Conservation (phyloP, 2,329 filamentous ascomycete species). For the Aureobasidium namibiae region DNA sequence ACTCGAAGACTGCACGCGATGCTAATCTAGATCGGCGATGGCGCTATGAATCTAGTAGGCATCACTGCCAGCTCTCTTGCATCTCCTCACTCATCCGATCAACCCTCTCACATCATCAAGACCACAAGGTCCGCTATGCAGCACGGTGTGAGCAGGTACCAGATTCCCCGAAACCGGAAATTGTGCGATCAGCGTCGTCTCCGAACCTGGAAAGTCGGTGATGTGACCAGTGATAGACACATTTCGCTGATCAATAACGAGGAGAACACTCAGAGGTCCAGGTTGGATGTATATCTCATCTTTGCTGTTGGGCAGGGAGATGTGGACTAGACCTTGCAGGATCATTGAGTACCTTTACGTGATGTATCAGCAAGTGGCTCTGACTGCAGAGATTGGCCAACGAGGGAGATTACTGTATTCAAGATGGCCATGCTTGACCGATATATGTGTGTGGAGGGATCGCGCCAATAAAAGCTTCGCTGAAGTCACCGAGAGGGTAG, state of each 20-base stretch:
- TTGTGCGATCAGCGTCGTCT: background rate
- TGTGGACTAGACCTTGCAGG: background rate
- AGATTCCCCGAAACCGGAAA: background rate
- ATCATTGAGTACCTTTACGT: background rate
- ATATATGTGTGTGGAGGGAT: conserved; percentile 2
- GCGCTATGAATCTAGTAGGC: too few species aligned
- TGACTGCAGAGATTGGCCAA: background rate
- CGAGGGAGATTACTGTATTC: background rate
- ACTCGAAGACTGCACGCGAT: too few species aligned
- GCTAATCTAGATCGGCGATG: too few species aligned
- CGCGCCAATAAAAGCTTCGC: conserved; percentile 1
- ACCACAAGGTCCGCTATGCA: background rate
- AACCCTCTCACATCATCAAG: background rate
- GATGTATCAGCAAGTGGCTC: background rate
- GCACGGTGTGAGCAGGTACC: background rate
- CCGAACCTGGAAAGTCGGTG: conserved; percentile 1
- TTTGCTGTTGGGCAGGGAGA: background rate
- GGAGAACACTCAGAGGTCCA: background rate
- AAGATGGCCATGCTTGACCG: background rate
- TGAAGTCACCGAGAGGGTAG: conserved; percentile 3
- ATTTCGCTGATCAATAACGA: background rate
- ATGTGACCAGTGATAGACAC: background rate
- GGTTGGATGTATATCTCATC: conserved; percentile 1
- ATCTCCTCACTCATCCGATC: too few species aligned
- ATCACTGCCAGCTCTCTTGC: too few species aligned